Evolutionary conservation across 1,139 yeast genomes (phyloP), one percentile per base, ranked within the genome.

Genomic region (Taphrina communis): DNA sequence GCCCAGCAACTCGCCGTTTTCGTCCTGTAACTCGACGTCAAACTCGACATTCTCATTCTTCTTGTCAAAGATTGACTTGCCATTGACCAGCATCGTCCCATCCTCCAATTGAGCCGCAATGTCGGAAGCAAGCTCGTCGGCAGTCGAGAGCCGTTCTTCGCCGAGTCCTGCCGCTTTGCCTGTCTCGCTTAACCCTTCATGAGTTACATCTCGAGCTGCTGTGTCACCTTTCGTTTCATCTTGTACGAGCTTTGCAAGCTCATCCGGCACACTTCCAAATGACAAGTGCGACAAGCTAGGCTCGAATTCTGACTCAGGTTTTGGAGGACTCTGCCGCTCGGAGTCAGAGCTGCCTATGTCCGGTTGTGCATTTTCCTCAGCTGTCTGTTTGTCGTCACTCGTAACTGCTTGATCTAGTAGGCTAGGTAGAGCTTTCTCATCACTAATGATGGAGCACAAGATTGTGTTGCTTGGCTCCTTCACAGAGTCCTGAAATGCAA

Each of bases 401-500:
- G 35, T 31, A 7, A 17, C 70, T 44, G 12, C n/a, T 14, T 12
- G 17, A 21, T 52, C 63, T 38, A 66, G 53, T 31, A 71, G 21
- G 42, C 31, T 31, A 8, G 51, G 38, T 21, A 56, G 51, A 25
- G 44, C 55, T 66, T 9, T 66, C 71, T 51, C 68, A 25, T 70
- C 53, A 31, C 73, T 66, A 8, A 84, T 74, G 35, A 74, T 75
- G 65, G 79, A 80, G 74, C 89, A 86, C 4, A 74, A 78, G 17
- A 86, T 79, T 55, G 82, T 81, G 25, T 78, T 75, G 31, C 80
- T 78, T 46, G 78, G 77, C 25, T 81, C 82, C 35, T 79, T 80
- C 17, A 75, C 75, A n/a, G 77, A 78, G 0, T 85, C 84, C 36
- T 75, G 74, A 72, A 88, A 86, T 52, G 83, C 82, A 6, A 80